Evolutionary conservation across 2,329 filamentous ascomycete genomes (phyloP), one percentile per base, ranked within the genome.

Genomic region (Colletotrichum musae): DNA sequence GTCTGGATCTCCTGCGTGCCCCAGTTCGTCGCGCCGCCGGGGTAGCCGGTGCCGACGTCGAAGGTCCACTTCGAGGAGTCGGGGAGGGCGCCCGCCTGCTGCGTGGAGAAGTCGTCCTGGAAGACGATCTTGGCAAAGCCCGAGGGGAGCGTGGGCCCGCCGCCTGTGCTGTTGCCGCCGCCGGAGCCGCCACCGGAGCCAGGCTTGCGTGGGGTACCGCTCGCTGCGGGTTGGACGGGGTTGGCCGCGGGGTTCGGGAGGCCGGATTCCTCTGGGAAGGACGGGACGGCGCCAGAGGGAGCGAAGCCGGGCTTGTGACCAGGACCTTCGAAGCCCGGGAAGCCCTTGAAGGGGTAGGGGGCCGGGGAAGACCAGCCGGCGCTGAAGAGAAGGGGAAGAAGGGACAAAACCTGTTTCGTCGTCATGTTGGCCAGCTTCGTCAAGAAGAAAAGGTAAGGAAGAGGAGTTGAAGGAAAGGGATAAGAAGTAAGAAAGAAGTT

Each of bases 1-100:
- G 77, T 80, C 74, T 87, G 77, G 18, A 83, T 77, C 73, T 87
- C 85, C 65, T 80, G 79, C 4, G 85, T 87, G 57, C 85, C 85
- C 85, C 85, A 87, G 70, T 82, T 77, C 7, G 75, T 61, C 0
- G 84, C 75, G 1, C 85, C 84, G n/a, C 81, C 81, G 1, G 82
- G 78, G 70, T 87, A 87, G 10, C 73, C 71, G 0, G 82, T 86
- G 57, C 85, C 85, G n/a, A 77, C 74, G 70, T 83, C 79, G 58
- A 81, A 70, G 36, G 78, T 76, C 84, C 85, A 87, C 73, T 82
- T 85, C 15, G 76, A 74, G 26, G 75, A 51, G 45, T 80, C 79
- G 3, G 82, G 80, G 5, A 79, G 77, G 9, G 76, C 72, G 32
- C 76, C 76, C 9, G 75, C 74, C 71, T 58, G 71, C 59, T 45